Evolutionary conservation across 805 yeast genomes (phyloP), one percentile per base, ranked within the genome.

Genomic region (Kodamaea fukazawae): DNA sequence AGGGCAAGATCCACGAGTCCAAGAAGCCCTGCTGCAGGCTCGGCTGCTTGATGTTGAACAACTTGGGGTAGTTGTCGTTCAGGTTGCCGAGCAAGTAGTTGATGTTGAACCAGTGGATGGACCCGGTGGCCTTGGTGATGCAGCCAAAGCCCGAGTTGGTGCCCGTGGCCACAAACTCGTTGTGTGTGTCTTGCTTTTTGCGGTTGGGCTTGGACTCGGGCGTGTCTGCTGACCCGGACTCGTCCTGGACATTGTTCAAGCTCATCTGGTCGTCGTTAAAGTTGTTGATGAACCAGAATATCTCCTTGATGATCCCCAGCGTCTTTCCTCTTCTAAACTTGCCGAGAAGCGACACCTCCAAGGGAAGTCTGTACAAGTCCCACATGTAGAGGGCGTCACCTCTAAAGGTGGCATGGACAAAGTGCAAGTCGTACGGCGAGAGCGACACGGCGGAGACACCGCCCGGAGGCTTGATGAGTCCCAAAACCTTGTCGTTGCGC

Each of bases 301-400:
- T 58, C 13, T 74, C 68, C 25, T 65, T 62, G 15, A 81, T 70
- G 1, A 66, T 54, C 0, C 85, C 77, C 5, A 79, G 70, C 1
- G 86, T 80, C 49, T 77, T 79, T 1, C 90, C 89, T 16, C 88
- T 65, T 9, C 58, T 60, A 47, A 78, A 80, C 45, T 76, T 75
- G 12, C 83, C 87, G 35, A 79, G 53, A 15, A 82, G 57, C 1
- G 75, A 63, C 2, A 82, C 67, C 44, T 77, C 78, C 2, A 50
- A 52, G 1, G 81, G 76, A 27, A 71, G 61, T 40, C 70, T 67
- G 32, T 80, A 65, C 40, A 74, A 66, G 50, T 83, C 89, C 84
- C 87, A 83, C 46, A 79, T 63, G 49, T 69, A 79, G 4, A 83
- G 61, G 36, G 67, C 73, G 53, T 83, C 87, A 2, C 90, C 89